Evolutionary conservation across 352 stramenopile genomes (phyloP), one percentile per base, ranked within the genome.

Genomic region (Blastocystis hominis): DNA sequence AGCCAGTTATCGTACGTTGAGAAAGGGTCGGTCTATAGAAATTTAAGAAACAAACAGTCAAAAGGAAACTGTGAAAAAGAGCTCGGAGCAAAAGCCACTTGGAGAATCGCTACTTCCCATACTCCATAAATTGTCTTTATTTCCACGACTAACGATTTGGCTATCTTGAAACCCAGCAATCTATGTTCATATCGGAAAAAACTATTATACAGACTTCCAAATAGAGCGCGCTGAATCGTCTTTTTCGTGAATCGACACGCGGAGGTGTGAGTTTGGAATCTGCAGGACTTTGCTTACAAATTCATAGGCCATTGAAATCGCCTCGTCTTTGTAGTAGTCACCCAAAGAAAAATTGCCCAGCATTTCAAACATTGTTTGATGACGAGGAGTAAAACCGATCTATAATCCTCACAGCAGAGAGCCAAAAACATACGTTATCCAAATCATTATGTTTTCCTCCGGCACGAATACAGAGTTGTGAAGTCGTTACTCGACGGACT

Each of bases 341-440:
- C 95, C 95, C 89, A 98, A 98, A 68, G 92, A 96, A 91, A 96
- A 98, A 89, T 98, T 98, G 56, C 96, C 96, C 38, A 98, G 91
- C 96, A 98, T 98, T 91, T 98, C 95, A 89, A 98, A 98, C 90
- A 98, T 97, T 63, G 95, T 98, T 89, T 98, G 96, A 92, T 98
- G 96, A 78, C 77, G 62, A 10, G 77, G 62, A 61, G 77, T 87
- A 38, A 87, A 87, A 36, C 77, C 77, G 59, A 87, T 78, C 77
- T 87, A 30, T 30, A 77, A 9, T 30, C 30, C 30, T 63, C n/a
- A 86, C 47, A 5, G 17, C 30, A 20, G 97, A 96, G 1, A 96
- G 92, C 86, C 96, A 96, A 90, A 97, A 95, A 34, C 95, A 95
- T 6, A 98, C 96, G 90, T 98, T 95, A 86, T 98, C 96, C 62